Evolutionary conservation across 805 yeast species (phyloP), one percentile per base, ranked within the genome.

Genomic region (Wickerhamomyces sydowiorum): DNA sequence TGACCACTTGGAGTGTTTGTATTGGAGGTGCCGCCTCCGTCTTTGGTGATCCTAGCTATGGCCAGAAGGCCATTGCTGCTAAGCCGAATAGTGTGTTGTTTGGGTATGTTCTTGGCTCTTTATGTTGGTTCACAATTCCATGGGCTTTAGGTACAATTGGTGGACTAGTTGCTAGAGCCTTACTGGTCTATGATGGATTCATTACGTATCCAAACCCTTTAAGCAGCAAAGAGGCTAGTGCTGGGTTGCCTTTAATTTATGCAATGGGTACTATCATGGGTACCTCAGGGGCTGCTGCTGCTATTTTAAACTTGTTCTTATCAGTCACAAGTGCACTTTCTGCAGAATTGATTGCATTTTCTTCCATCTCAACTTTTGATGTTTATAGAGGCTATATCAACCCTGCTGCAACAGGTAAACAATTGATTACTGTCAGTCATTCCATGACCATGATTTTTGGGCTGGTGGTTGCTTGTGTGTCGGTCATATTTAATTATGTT

Each of bases 241-340:
- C 65, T 2, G 72, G 72, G 14, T 40, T 69, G 38, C 66, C 70
- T 4, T 58, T 68, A 6, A 54, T 62, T 17, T 63, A 62, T 44
- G 69, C 65, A 2, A 46, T 60, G 44, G 60, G 74, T 18, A 86
- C 90, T 40, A 50, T 69, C 4, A 50, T 69, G 23, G 74, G 74
- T n/a, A 60, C 56, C 36, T 49, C 61, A 31, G 74, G 73, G 13
- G 70, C 71, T 14, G 69, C 62, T 21, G 69, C 68, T 10, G 69
- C 64, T 1, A 53, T 69, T 27, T 41, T 67, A 18, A 67, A 66
- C 59, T 40, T 69, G 8, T 70, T 66, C 51, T 62, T 68, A 70
- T 59, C 73, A 23, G 71, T 64, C 18, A 69, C 74, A 4, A 64
- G 72, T 14, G 71, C 74, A 3, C 53, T 65, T 30, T 62, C 69